Evolutionary conservation across 2,329 filamentous ascomycete genomes (phyloP).

Genomic region (Fusarium sororula): DNA sequence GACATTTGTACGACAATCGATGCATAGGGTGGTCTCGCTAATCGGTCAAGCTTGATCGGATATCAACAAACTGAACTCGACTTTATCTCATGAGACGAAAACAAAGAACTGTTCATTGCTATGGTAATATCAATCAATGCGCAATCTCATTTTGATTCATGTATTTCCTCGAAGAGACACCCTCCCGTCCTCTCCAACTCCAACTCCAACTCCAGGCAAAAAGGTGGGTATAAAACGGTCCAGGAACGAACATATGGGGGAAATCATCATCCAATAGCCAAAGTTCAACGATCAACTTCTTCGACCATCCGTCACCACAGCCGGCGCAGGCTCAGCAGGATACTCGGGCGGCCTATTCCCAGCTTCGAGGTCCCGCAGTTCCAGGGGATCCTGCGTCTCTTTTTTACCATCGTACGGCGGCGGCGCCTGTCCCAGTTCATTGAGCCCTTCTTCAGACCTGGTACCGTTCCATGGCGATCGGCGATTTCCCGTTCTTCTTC

Average conservation of each 20-base stretch:
- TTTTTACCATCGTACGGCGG: constrained; percentile 64
- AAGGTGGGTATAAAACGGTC: not conserved
- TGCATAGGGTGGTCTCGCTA: not conserved
- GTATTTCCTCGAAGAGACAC: not conserved
- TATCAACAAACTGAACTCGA: not conserved
- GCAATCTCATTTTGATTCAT: not conserved
- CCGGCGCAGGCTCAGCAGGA: constrained; percentile 38
- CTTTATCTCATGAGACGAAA: not conserved
- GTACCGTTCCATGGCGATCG: constrained; percentile 41
- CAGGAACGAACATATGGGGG: not conserved
- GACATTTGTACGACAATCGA: not conserved
- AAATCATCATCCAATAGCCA: not conserved
- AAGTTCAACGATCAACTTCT: constrained; percentile 12
- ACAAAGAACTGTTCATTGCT: not conserved
- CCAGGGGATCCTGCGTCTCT: constrained; percentile 29
- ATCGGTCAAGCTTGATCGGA: not conserved
- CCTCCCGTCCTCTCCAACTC: not conserved
- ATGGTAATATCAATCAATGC: not conserved
- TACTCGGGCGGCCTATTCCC: constrained; percentile 44
- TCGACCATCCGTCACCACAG: constrained; percentile 32
- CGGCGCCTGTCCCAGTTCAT: constrained; percentile 72
- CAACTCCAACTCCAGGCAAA: constrained; percentile 4
- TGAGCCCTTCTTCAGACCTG: constrained; percentile 62
- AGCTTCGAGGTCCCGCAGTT: constrained; percentile 43
- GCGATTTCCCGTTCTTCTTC: constrained; percentile 14